Evolutionary conservation across 2,329 filamentous ascomycete species (phyloP).

Genomic region (Xylariales sp.): DNA sequence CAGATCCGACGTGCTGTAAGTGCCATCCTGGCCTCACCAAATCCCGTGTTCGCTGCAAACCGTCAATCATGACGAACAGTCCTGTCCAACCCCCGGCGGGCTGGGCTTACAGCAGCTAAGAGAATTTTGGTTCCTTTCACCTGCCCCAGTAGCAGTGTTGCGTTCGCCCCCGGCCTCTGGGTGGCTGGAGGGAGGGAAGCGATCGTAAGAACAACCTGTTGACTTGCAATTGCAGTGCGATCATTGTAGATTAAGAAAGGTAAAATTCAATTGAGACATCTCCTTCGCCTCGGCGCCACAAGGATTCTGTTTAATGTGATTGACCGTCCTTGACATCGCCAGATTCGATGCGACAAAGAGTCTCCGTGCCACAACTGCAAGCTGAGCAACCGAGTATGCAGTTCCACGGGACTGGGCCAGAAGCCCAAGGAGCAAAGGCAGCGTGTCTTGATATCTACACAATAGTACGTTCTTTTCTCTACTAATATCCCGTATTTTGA

Average conservation of each 20-base stretch:
- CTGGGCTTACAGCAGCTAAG: too few species aligned
- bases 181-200: too few species aligned
- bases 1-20: too few species aligned
- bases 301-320: neutral
- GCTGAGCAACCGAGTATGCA: constrained; percentile 47
- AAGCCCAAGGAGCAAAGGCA: constrained; percentile 51
- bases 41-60: too few species aligned
- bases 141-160: too few species aligned
- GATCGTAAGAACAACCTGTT: constrained; percentile 17
- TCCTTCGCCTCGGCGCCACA: neutral
- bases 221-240: constrained; percentile 25
- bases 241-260: constrained; percentile 34
- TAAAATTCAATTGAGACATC: constrained; percentile 15
- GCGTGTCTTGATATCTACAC: constrained; percentile 54
- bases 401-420: constrained; percentile 50
- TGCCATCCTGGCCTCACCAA: too few species aligned
- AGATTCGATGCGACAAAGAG: constrained; percentile 58
- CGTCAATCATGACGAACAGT: too few species aligned
- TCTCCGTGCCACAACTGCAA: constrained; percentile 55
- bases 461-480: constrained; percentile 47
- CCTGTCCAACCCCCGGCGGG: too few species aligned
- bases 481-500: neutral
- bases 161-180: too few species aligned
- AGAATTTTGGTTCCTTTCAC: too few species aligned
- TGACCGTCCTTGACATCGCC: constrained; percentile 2